A percentile compares a stretch with the other conserved stretches of the same genome.
phyloP scores from a whole-genome alignment of 2,329 filamentous ascomycete species.

The Monosporascus sp. region DNA sequence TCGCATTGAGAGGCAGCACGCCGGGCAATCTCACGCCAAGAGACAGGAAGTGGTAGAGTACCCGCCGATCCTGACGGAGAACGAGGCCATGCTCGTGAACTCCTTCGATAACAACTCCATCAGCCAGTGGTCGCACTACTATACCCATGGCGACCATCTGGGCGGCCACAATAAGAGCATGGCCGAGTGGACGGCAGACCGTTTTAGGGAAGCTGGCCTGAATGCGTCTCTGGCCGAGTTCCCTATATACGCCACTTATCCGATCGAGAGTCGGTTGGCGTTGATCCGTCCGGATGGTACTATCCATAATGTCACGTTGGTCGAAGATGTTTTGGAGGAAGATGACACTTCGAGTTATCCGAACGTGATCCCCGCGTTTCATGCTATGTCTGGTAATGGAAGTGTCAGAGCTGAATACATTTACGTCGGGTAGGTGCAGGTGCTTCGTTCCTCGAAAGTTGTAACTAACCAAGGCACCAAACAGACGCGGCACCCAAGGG shows the following conservation, averaged over 20 bases:
- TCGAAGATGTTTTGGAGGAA: constrained; percentile 3
- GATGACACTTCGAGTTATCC: constrained; percentile 5
- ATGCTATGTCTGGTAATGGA: constrained; percentile 5
- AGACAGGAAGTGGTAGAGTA: constrained; percentile 2
- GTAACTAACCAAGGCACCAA: background rate
- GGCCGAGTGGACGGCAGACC: constrained; percentile 5
- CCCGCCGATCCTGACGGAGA: constrained; percentile 3
- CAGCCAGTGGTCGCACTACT: constrained; percentile 6
- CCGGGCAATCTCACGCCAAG: constrained; percentile 1
- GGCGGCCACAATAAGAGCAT: constrained; percentile 5
- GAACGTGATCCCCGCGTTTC: constrained; percentile 5
- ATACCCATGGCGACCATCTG: constrained; percentile 6
- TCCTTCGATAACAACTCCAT: constrained; percentile 7
- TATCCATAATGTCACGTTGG: constrained; percentile 3
- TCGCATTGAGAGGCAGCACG: constrained; percentile 2
- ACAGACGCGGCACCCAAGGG: constrained; percentile 1
- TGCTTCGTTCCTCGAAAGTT: background rate
- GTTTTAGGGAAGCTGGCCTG: constrained; percentile 2
- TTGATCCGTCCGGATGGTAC: constrained; percentile 4
- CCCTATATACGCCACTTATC: constrained; percentile 4
- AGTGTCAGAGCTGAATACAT: constrained; percentile 2
- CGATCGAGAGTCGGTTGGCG: constrained; percentile 3
- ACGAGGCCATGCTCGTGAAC: constrained; percentile 4
- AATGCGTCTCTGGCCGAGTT: constrained; percentile 3
- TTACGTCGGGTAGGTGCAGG: constrained; percentile 2